These are phyloP conservation scores for Cavenderia fasciculata DNA, from an alignment of 78 protist genomes.

Conservation along the genomic window DNA sequence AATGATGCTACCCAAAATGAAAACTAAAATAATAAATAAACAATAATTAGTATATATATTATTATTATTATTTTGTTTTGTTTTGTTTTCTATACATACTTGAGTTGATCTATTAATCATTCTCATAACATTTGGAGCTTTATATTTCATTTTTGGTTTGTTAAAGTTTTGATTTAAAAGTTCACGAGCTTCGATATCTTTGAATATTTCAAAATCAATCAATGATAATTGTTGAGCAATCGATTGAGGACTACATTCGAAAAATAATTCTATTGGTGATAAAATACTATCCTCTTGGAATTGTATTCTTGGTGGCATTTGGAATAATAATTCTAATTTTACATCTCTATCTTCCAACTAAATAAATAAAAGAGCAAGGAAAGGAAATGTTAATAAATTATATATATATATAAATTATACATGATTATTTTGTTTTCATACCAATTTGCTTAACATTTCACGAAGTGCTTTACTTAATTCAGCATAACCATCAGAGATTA, in stretches of 20 bases:
- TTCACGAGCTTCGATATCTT: conserved; percentile 66
- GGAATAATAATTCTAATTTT: conserved; percentile 55
- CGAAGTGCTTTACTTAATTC: conserved; percentile 21
- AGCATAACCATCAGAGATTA: conserved; percentile 34
- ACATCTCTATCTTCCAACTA: conserved; percentile 60
- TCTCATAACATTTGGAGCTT: conserved; percentile 65
- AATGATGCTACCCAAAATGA: conserved; percentile 68
- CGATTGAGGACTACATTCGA: conserved; percentile 46
- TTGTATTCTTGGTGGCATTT: conserved; percentile 69
- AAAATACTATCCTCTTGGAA: conserved; percentile 51
- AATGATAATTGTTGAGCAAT: conserved; percentile 71
- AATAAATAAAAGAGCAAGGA: background rate
- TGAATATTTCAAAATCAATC: conserved; percentile 49
- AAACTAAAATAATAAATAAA: background rate
- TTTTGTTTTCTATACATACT: conserved; percentile 26
- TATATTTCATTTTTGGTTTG: conserved; percentile 66
- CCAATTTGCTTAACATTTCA: conserved; percentile 15
- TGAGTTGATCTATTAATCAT: conserved; percentile 63
- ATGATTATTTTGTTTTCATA: background rate
- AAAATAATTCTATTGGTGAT: conserved; percentile 69
- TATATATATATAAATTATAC: background rate
- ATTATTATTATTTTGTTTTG: background rate
- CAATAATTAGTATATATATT: background rate
- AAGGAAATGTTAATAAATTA: too few relatives aligned
- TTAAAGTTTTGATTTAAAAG: conserved; percentile 67